Evolutionary conservation across 176 grass and related monocot genomes (phyloP).

Genomic region (Eremochloa ophiuroides): DNA sequence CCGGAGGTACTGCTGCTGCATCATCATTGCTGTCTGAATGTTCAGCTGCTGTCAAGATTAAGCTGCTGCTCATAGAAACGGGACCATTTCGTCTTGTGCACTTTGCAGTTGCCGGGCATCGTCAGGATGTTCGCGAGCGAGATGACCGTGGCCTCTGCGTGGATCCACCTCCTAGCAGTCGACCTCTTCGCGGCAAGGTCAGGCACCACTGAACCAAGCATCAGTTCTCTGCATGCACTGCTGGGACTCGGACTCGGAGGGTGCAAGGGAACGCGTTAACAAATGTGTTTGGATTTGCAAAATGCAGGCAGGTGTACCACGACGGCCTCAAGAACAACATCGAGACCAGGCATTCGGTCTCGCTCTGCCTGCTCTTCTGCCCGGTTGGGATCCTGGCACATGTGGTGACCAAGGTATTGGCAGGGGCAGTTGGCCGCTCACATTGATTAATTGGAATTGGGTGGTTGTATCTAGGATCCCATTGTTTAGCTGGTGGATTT

Average conservation of each 20-base stretch:
- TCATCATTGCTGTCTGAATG: neutral
- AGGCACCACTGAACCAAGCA: neutral
- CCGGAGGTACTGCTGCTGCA: conserved; percentile 56
- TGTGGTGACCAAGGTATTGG: conserved; percentile 59
- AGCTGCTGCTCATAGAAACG: neutral
- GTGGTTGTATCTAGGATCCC: conserved; percentile 9
- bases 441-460: conserved; percentile 36
- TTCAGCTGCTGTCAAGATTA: neutral
- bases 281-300: neutral
- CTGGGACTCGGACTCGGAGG: too few species aligned
- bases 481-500: conserved; percentile 26
- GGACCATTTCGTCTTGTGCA: neutral
- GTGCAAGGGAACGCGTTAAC: neutral
- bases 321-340: conserved; percentile 90
- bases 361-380: conserved; percentile 88
- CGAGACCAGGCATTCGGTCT: conserved; percentile 82
- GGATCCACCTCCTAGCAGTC: conserved; percentile 97
- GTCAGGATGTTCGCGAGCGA: conserved; percentile 87
- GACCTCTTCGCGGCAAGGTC: conserved; percentile 88
- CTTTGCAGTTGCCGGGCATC: conserved; percentile 58
- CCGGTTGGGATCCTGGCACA: conserved; percentile 73
- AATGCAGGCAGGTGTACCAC: conserved; percentile 86
- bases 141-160: conserved; percentile 85
- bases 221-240: neutral
- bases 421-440: conserved; percentile 24